These are phyloP conservation scores for Penicillium sp. DNA, from an alignment of 2,329 filamentous ascomycete species.

Conservation along the genomic window DNA sequence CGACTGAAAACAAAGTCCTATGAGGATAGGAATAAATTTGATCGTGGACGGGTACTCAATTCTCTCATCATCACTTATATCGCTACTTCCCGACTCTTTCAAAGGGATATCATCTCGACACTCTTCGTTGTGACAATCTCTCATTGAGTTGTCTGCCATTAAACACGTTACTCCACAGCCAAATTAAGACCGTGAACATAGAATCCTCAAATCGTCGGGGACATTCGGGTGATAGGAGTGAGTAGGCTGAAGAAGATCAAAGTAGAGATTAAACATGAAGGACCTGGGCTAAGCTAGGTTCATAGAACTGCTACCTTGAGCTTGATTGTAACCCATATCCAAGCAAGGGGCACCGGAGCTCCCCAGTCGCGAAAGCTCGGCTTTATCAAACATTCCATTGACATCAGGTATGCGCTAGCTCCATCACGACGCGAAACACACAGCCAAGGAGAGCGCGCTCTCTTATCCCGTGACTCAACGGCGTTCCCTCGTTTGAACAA, in stretches of 20 bases:
- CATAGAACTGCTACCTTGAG: slow-evolving; percentile 6
- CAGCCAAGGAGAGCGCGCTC: not conserved
- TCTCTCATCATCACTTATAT: slow-evolving; percentile 22
- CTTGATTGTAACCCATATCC: slow-evolving; percentile 3
- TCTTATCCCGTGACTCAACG: not conserved
- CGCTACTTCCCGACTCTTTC: slow-evolving; percentile 13
- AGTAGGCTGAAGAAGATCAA: not conserved
- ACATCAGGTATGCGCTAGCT: slow-evolving; percentile 6
- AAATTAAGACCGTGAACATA: not conserved
- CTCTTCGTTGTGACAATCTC: slow-evolving; percentile 10
- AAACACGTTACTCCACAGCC: not conserved
- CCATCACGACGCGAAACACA: not conserved
- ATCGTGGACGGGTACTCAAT: slow-evolving; percentile 33
- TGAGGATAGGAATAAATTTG: slow-evolving; percentile 35
- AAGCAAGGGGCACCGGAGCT: slow-evolving; percentile 8
- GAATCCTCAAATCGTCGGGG: not conserved
- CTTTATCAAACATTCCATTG: slow-evolving; percentile 4
- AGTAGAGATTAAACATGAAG: not conserved
- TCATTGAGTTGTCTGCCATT: slow-evolving; percentile 11
- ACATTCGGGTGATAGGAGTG: not conserved
- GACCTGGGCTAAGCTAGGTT: not conserved
- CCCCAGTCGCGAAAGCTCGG: not conserved
- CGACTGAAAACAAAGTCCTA: slow-evolving; percentile 38
- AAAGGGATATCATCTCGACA: slow-evolving; percentile 22
- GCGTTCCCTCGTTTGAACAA: not conserved